Conservation (phyloP, 441 rosid species). For the Pelargonium fulgidum region DNA sequence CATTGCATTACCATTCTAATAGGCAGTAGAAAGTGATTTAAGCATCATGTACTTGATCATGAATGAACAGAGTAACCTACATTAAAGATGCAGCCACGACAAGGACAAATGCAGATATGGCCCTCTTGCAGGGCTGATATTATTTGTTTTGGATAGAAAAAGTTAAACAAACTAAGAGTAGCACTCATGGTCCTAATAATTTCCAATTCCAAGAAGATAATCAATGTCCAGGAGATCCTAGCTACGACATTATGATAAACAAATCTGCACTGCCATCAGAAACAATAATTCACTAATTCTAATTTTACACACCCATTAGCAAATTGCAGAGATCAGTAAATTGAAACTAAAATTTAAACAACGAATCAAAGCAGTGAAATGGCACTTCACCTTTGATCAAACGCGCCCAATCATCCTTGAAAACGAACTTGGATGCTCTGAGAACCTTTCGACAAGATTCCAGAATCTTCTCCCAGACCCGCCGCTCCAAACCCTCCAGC, state of each 20-base stretch:
- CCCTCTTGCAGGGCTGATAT: not conserved
- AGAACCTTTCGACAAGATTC: constrained; percentile 30
- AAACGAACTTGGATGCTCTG: constrained; percentile 34
- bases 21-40: not conserved
- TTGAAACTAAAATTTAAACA: not conserved
- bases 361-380: not conserved
- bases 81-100: not conserved
- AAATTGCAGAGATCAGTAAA: not conserved
- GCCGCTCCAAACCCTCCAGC: constrained; percentile 15
- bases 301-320: not conserved
- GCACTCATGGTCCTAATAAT: not conserved
- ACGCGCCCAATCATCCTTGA: constrained; percentile 41
- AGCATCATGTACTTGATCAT: not conserved
- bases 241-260: not conserved
- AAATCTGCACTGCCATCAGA: not conserved
- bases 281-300: not conserved
- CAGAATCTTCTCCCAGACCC: constrained; percentile 16
- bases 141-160: not conserved
- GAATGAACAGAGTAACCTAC: not conserved
- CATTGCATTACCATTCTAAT: not conserved
- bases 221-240: not conserved
- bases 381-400: constrained; percentile 29
- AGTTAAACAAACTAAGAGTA: not conserved
- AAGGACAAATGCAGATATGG: not conserved
- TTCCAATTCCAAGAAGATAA: too few relatives aligned